These are phyloP conservation scores for Fragilariopsis cylindrus DNA, from an alignment of 108 stramenopile genomes.

Conservation along the genomic window DNA sequence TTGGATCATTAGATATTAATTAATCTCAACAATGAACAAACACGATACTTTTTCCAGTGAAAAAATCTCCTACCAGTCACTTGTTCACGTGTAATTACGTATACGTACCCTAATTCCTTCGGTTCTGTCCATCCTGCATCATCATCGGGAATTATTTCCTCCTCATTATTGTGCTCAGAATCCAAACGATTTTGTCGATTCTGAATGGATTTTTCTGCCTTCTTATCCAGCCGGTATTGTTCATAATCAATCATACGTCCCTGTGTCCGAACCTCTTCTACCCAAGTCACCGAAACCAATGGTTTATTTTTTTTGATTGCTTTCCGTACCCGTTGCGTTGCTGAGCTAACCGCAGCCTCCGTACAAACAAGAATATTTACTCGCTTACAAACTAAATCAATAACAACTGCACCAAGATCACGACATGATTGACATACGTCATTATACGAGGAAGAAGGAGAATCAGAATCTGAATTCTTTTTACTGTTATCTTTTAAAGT, in stretches of 20 bases:
- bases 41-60: not conserved
- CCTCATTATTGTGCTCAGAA: not conserved
- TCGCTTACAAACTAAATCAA: slow-evolving; percentile 69
- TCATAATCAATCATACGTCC: slow-evolving; percentile 1
- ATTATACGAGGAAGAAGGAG: slow-evolving; percentile 24
- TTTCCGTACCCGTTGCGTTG: slow-evolving; percentile 81
- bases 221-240: slow-evolving; percentile 20
- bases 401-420: slow-evolving; percentile 52
- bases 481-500: slow-evolving; percentile 37
- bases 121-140: slow-evolving; percentile 37
- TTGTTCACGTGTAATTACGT: not conserved
- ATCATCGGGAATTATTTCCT: not conserved
- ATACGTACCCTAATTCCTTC: slow-evolving; percentile 16
- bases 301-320: slow-evolving; percentile 69
- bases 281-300: slow-evolving; percentile 60
- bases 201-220: slow-evolving; percentile 19
- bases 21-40: slow-evolving; percentile 2
- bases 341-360: slow-evolving; percentile 39
- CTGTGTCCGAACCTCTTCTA: slow-evolving; percentile 36
- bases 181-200: slow-evolving; percentile 10
- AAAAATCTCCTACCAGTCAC: not conserved
- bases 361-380: slow-evolving; percentile 58
- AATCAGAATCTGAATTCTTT: not conserved
- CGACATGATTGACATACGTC: slow-evolving; percentile 35
- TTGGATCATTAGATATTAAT: slow-evolving; percentile 18